A percentile compares a stretch with the other conserved stretches of the same genome.
These are phyloP conservation scores for Solanum chiquidenum DNA, from an alignment of 257 asterid species.

Conservation along the genomic window DNA sequence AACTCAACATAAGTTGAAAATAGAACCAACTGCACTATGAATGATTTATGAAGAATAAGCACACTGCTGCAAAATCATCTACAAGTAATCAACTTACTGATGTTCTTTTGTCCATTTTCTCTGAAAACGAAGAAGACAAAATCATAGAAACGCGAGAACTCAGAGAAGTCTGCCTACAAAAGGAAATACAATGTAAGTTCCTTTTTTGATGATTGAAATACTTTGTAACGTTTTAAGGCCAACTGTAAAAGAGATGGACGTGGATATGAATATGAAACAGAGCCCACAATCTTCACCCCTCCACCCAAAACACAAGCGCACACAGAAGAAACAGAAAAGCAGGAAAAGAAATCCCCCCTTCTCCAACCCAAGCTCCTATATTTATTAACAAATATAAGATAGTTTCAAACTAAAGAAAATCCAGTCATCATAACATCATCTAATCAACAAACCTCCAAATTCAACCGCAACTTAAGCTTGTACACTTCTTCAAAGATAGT, in stretches of 20 bases:
- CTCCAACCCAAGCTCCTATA: neutral
- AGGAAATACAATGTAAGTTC: neutral
- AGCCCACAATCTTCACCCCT: neutral
- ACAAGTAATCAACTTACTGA: constrained; percentile 46
- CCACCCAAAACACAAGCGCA: neutral
- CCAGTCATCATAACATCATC: neutral
- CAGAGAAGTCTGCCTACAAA: constrained; percentile 65
- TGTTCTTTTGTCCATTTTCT: constrained; percentile 86
- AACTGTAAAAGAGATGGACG: neutral
- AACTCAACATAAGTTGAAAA: neutral
- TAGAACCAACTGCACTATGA: neutral
- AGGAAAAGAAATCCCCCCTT: neutral
- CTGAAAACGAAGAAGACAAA: constrained; percentile 92
- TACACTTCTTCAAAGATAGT: constrained; percentile 61
- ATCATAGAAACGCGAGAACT: constrained; percentile 75
- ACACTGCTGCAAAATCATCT: neutral
- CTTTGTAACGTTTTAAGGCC: neutral
- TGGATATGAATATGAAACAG: neutral
- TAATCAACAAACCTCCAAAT: constrained; percentile 38
- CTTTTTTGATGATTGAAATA: neutral
- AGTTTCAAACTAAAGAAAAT: neutral
- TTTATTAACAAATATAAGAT: neutral
- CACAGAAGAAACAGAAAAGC: neutral
- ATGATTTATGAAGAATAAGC: neutral
- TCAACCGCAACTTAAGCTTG: constrained; percentile 62